Conservation (phyloP, 805 yeast species). For the Saturnispora zaruensis region DNA sequence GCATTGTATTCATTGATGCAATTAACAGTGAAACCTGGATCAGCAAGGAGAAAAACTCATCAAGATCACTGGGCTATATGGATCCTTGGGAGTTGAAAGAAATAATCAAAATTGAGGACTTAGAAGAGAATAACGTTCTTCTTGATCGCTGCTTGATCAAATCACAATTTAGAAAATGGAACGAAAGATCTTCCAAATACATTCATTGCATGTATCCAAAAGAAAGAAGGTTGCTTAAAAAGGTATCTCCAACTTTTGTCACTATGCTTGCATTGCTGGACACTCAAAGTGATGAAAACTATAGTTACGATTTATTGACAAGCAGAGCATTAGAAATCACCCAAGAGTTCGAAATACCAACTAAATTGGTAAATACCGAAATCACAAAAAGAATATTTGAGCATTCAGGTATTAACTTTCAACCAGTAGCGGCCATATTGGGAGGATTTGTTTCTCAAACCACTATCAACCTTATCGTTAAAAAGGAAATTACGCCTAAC, state of each 20-base stretch:
- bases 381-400: conserved; percentile 33
- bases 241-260: conserved; percentile 51
- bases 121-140: conserved; percentile 27
- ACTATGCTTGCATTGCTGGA: conserved; percentile 50
- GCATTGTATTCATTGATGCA: conserved; percentile 74
- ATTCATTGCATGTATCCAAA: conserved; percentile 14
- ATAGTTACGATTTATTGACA: conserved; percentile 22
- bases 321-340: conserved; percentile 27
- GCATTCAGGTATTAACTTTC: conserved; percentile 56
- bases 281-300: conserved; percentile 9
- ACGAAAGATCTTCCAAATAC: conserved; percentile 14
- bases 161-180: conserved; percentile 32
- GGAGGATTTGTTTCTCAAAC: conserved; percentile 93
- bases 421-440: conserved; percentile 77
- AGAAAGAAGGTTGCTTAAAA: conserved; percentile 33
- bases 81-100: conserved; percentile 14
- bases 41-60: conserved; percentile 41
- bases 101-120: conserved; percentile 31
- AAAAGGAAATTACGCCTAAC: conserved; percentile 71
- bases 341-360: conserved; percentile 37
- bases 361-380: conserved; percentile 27
- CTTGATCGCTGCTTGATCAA: conserved; percentile 32
- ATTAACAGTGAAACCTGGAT: conserved; percentile 50
- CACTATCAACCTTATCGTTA: conserved; percentile 71
- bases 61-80: conserved; percentile 40